Conservation (phyloP, 306 rosid genomes). For the Prunus mume region DNA sequence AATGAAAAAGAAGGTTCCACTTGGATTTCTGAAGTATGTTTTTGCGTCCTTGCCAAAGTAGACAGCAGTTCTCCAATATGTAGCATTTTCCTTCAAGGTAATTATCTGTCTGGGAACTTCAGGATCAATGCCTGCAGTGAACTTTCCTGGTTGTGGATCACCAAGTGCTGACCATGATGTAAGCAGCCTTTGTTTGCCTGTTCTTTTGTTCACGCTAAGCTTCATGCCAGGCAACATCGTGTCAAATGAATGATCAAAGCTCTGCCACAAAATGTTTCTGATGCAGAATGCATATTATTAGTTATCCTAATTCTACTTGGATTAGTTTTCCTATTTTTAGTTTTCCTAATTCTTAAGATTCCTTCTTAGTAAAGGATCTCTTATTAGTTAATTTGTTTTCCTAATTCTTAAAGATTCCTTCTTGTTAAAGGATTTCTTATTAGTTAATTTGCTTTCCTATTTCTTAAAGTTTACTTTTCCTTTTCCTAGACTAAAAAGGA, state of each 20-base stretch:
- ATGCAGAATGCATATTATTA: too few relatives aligned
- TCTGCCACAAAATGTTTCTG: conserved; percentile 53
- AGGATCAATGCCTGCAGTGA: background rate
- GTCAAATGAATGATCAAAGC: conserved; percentile 43
- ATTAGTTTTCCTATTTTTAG: too few relatives aligned
- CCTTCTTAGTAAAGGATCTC: too few relatives aligned
- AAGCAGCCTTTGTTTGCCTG: background rate
- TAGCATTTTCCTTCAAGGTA: background rate
- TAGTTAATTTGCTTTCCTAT: too few relatives aligned
- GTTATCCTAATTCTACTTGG: too few relatives aligned
- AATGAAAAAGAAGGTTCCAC: background rate
- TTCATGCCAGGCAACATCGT: conserved; percentile 30
- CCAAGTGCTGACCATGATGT: background rate
- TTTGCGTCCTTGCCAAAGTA: background rate
- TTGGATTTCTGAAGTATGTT: background rate
- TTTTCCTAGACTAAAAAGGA: too few relatives aligned
- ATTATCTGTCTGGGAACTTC: background rate
- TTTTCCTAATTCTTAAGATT: too few relatives aligned
- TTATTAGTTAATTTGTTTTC: too few relatives aligned
- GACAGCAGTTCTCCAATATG: background rate
- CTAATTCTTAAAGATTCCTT: too few relatives aligned
- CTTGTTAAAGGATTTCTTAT: too few relatives aligned
- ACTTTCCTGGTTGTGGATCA: background rate
- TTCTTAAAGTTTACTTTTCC: too few relatives aligned
- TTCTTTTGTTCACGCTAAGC: background rate